phyloP scores from a whole-genome alignment of 441 rosid genomes.

The Brassica hybrid region DNA sequence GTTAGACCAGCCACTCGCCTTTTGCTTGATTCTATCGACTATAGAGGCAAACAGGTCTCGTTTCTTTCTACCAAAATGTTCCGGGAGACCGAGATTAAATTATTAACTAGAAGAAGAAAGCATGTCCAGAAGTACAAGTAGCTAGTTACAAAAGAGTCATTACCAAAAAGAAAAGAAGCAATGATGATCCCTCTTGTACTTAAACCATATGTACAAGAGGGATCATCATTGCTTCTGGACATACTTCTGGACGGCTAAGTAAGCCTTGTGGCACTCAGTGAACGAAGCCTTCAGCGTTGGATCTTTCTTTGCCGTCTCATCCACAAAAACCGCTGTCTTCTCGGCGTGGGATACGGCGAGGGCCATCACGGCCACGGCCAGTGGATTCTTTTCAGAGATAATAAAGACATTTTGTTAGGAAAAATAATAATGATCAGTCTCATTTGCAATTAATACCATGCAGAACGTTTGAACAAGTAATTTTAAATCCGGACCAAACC shows the following conservation, averaged over 20 bases:
- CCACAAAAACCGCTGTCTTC: conserved; percentile 20
- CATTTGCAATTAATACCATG: neutral
- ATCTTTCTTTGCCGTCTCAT: conserved; percentile 24
- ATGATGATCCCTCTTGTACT: conserved; percentile 17
- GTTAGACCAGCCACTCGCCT: too few species aligned
- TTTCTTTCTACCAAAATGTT: too few species aligned
- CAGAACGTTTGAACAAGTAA: neutral
- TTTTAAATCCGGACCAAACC: neutral
- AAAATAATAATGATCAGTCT: neutral
- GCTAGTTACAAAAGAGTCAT: conserved; percentile 30
- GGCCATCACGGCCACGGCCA: conserved; percentile 22
- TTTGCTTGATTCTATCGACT: too few species aligned
- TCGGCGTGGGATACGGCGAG: conserved; percentile 18
- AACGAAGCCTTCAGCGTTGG: conserved; percentile 3
- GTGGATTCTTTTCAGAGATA: conserved; percentile 3
- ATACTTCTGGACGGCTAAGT: neutral
- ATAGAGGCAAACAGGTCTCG: too few species aligned
- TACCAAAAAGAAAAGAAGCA: conserved; percentile 13
- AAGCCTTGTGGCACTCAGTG: conserved; percentile 19
- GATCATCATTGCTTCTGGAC: too few species aligned
- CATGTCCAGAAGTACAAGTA: conserved; percentile 18
- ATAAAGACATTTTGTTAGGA: neutral
- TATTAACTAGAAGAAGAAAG: conserved; percentile 17
- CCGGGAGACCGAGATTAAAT: neutral
- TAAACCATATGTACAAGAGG: conserved; percentile 20